Percentiles rank a stretch among this genome's conserved stretches.
Conservation (phyloP, 2,329 filamentous ascomycete genomes). For the Fusarium nodosum region DNA sequence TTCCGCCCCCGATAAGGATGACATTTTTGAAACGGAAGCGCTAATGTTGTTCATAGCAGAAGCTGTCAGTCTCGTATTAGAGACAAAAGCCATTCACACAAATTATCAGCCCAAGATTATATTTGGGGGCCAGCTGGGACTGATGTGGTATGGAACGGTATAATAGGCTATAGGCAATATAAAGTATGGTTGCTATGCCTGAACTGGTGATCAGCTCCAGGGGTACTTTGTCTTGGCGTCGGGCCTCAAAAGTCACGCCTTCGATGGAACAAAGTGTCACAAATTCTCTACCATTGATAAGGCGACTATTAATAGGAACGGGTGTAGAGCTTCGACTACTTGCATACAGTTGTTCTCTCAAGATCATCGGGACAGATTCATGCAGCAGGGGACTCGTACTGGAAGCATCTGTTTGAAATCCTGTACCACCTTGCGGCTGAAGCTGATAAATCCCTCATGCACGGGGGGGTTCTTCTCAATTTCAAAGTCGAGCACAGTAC, state of each 20-base stretch:
- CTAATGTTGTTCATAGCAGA: accelerated
- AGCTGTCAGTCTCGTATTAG: background rate
- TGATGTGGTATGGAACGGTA: accelerated
- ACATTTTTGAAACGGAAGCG: background rate
- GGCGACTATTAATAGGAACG: background rate
- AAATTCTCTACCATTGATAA: background rate
- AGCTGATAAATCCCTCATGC: background rate
- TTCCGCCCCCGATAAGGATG: background rate
- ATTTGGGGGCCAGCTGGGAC: background rate
- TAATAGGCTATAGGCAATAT: background rate
- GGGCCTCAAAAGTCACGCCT: background rate
- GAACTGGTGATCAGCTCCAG: background rate
- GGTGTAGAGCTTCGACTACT: background rate
- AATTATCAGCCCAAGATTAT: accelerated
- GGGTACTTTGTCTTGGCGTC: background rate
- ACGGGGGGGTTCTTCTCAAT: background rate
- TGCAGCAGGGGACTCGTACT: background rate
- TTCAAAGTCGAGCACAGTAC: background rate
- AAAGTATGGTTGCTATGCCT: background rate
- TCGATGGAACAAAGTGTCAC: background rate
- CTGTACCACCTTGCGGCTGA: background rate
- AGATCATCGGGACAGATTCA: background rate
- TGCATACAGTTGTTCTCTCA: background rate
- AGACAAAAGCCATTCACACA: too few relatives aligned
- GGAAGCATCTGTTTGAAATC: background rate